A percentile compares a stretch with the other conserved stretches of the same genome.
Evolutionary conservation across 208 protist species (phyloP).

Genomic region (Trichomonas gallinae): DNA sequence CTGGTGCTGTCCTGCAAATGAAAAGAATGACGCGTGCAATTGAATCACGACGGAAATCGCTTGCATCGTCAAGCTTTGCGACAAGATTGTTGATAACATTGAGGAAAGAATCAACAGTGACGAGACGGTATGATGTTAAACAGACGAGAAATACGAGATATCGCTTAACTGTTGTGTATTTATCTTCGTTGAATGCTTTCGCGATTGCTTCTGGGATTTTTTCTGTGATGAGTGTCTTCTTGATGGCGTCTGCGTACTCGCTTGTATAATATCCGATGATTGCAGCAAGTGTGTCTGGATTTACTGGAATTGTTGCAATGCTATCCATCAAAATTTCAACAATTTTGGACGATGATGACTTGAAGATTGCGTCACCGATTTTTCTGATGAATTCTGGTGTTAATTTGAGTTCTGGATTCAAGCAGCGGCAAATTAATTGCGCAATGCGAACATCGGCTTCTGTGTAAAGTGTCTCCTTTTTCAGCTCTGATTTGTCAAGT

Average conservation of each 20-base stretch:
- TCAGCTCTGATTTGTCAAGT: too few relatives aligned
- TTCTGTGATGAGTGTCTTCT: neutral
- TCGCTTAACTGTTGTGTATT: neutral
- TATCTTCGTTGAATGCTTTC: neutral
- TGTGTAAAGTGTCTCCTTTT: too few relatives aligned
- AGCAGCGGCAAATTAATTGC: neutral
- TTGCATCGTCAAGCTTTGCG: neutral
- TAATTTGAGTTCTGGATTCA: neutral
- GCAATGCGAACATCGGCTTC: neutral
- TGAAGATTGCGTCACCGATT: neutral
- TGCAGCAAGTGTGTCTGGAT: neutral
- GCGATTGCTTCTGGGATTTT: neutral
- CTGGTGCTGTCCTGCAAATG: neutral
- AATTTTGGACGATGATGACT: too few relatives aligned
- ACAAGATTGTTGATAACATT: neutral
- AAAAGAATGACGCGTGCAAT: neutral
- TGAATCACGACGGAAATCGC: neutral
- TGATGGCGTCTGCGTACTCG: neutral
- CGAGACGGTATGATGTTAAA: neutral
- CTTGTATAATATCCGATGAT: neutral
- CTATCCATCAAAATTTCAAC: neutral
- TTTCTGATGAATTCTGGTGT: neutral
- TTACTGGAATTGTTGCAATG: neutral
- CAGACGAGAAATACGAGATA: neutral
- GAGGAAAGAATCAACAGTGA: neutral